Base-by-base conservation (phyloP, 441 rosid genomes). In the Brassica hybrid region DNA sequence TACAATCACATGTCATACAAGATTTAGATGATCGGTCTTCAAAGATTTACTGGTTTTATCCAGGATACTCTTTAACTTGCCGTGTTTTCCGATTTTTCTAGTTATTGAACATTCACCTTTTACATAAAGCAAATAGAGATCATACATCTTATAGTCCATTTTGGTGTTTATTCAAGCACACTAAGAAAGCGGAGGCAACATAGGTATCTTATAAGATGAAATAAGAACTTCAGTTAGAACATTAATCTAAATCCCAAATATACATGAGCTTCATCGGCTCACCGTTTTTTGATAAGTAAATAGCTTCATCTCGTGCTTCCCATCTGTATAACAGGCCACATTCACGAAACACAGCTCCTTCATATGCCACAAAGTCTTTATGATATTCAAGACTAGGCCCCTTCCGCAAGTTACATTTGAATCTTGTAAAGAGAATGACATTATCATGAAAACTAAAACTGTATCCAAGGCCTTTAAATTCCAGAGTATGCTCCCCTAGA, bases 161-260 rank as follows among this genome's bases (percentile, higher is more conserved):
- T 3, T 14, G 45, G n/a, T 54, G 16, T 54, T 17, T 17, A 52
- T 32, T 52, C 27, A 11, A 27, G 50, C 58, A 52, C 45, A 72
- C 43, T 7, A 13, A 27, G 21, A 64, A 17, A 8, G 14, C 21
- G 34, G 19, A 18, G 21, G 58, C 21, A 58, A 71, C 66, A 71
- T 1, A 38, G 18, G 5, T 73, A 63, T 3, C 7, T 48, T 2
- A 73, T 48, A 63, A 52, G 52, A 65, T 65, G 64, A 65, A 34
- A 62, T 45, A 6, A 48, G 4, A 73, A 54, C 30, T 9, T 45
- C 17, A 18, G 54, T 18, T 11, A 9, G 21, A 65, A 54, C 77
- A 56, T 34, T 58, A 74, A 14, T 7, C 17, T 58, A 36, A 16
- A 65, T 11, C 19, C 77, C 77, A 74, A 36, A 41, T 23, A 41